Evolutionary conservation across 2,329 filamentous ascomycete genomes (phyloP), one percentile per base, ranked within the genome.

Genomic region (Claviceps sp.): DNA sequence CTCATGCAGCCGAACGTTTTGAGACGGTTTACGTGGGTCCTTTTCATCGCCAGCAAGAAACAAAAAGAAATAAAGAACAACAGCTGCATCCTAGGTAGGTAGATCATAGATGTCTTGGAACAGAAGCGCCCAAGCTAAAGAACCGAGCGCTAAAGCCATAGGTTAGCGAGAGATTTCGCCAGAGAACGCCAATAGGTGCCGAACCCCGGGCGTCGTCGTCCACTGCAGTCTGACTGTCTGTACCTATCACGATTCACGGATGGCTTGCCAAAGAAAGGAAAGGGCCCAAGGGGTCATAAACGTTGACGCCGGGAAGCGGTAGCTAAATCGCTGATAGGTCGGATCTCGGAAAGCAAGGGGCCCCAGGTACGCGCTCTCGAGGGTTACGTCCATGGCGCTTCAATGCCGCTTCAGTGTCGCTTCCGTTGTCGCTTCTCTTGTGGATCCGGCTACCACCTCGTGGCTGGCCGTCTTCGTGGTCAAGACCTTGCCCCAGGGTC

Each of bases 311-410:
- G 29, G 29, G 29, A 11, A 34, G 29, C 29, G 29, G 9, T 11
- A 34, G 9, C 29, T 11, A 4, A 11, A 34, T 34, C 29, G 29
- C 29, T 34, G 29, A 11, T 34, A 34, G 29, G 29, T 34, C 29
- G 29, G 29, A 34, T 34, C 8, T 34, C 29, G 29, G 29, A 34
- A 34, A 34, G 29, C 8, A 17, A 43, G 44, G 16, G 23, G 22
- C 29, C 29, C 29, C 39, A 50, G 48, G 52, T 48, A 44, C 52
- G 22, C 52, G 48, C 38, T 37, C 48, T 40, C 43, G n/a, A 45
- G 20, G 42, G 26, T 29, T 29, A 8, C 26, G 26, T 29, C 2
- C 8, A 29, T 29, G 26, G 26, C 26, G 26, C 16, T 38, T 38
- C 37, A 38, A 45, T 45, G 43, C 29, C n/a, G 43, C 43, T 17